Evolutionary conservation across 257 asterid genomes (phyloP).

Genomic region (Solanum dulcamara): DNA sequence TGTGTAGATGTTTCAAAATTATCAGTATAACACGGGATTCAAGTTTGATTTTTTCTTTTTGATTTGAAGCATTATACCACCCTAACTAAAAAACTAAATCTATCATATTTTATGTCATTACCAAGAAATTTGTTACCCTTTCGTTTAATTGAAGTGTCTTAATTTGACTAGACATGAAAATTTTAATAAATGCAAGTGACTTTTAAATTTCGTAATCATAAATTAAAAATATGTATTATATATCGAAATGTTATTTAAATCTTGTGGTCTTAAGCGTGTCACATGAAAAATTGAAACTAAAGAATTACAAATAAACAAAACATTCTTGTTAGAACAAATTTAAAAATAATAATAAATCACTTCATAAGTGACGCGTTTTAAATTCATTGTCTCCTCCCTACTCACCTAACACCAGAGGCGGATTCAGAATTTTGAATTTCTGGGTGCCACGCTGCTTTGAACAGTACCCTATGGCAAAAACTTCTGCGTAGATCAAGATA

Average conservation of each 20-base stretch:
- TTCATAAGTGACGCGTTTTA: too few species aligned
- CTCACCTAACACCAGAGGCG: too few species aligned
- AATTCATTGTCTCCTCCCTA: too few species aligned
- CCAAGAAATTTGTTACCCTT: too few species aligned
- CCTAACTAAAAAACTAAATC: background rate
- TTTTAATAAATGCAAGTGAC: fast-evolving
- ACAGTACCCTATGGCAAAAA: too few species aligned
- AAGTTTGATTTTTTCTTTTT: background rate
- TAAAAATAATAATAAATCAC: too few species aligned
- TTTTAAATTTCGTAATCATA: fast-evolving
- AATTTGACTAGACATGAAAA: too few species aligned
- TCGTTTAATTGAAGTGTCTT: too few species aligned
- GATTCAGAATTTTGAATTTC: too few species aligned
- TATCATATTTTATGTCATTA: too few species aligned
- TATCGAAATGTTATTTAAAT: background rate
- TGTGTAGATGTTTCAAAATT: background rate
- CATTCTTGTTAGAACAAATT: background rate
- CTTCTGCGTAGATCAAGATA: too few species aligned
- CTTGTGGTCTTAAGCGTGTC: background rate
- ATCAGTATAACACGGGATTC: background rate
- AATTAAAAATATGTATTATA: background rate
- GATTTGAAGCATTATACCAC: background rate
- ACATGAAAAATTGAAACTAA: background rate
- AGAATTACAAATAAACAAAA: background rate
- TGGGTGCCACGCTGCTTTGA: too few species aligned